Evolutionary conservation across 495 filamentous ascomycete genomes (phyloP).

Genomic region (Chaetomium cochliodes): DNA sequence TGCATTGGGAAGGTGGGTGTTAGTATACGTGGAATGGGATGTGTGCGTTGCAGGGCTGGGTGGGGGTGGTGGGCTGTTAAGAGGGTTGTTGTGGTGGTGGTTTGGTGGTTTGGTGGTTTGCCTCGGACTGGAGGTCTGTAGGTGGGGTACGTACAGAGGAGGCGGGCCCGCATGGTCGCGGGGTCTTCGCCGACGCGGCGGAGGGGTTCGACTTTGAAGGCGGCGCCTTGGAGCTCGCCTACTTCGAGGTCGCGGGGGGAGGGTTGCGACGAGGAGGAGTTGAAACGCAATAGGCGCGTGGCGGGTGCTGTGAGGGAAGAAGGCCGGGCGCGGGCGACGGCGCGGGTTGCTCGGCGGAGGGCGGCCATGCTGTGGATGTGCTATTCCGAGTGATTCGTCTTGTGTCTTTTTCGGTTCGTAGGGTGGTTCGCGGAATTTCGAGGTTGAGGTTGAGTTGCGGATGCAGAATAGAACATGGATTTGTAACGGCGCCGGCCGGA

Average conservation of each 20-base stretch:
- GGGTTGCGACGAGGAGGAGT: conserved; percentile 7
- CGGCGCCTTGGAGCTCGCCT: conserved; percentile 85
- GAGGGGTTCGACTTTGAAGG: conserved; percentile 86
- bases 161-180: conserved; percentile 78
- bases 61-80: no score
- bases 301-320: not conserved
- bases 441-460: not conserved
- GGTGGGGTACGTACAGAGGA: conserved; percentile 68
- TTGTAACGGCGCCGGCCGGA: conserved; percentile 10
- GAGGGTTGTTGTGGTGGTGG: not conserved
- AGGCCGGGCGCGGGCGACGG: conserved; percentile 5
- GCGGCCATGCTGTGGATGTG: conserved; percentile 7
- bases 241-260: conserved; percentile 65
- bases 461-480: not conserved
- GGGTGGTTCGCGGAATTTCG: not conserved
- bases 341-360: conserved; percentile 22
- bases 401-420: not conserved
- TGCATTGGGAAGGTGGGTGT: conserved; percentile 13
- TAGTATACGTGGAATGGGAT: not conserved
- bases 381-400: not conserved
- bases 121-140: no score
- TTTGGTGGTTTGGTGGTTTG: no score
- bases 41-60: conserved; percentile 10
- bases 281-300: conserved; percentile 6
- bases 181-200: conserved; percentile 75